Base-by-base conservation (phyloP, 768 basidiomycete species). In the Leccinum aurantiacum region DNA sequence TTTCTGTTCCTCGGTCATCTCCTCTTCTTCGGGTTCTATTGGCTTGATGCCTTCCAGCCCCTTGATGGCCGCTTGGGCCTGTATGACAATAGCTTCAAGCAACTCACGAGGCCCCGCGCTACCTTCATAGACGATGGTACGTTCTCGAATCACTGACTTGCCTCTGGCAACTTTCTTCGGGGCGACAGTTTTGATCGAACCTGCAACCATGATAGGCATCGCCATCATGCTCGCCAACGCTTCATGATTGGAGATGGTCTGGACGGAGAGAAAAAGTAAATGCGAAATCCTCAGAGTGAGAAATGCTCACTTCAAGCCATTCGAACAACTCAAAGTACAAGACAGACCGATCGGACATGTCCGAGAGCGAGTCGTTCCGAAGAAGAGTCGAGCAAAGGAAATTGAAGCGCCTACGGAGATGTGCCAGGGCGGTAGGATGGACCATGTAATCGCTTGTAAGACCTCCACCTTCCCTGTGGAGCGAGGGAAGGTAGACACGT, bases 171-270 rank as follows among this genome's bases (percentile, higher is more conserved):
- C 68, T 65, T 80, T 84, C 78, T 83, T 87, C n/a, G 84, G 77
- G 4, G 79, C 78, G n/a, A 86, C 76, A 6, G 81, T 77, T 69
- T 89, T 89, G 54, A 86, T 81, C 19, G 88, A 88, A 5, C 82
- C 79, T 19, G 86, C 83, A n/a, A 87, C 86, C 93, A 95, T 95
- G 69, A 92, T 93, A 6, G 94, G 93, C 93, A 95, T 96, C 2
- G 92, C 93, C 86, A 96, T 92, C 90, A 95, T 95, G 61, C 90
- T 92, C 15, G 93, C 93, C 44, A 97, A 76, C 6, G 93, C 90
- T 78, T 96, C 95, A 63, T 97, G 95, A 65, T 88, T 88, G 6
- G 94, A 95, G 50, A 98, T 90, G 1, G 91, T 93, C 95, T 97
- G 57, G 17, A 56, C 8, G 24, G 49, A 56, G 14, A 72, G 53